Conservation (phyloP, 768 basidiomycete species). For the Pisolithus tinctorius region DNA sequence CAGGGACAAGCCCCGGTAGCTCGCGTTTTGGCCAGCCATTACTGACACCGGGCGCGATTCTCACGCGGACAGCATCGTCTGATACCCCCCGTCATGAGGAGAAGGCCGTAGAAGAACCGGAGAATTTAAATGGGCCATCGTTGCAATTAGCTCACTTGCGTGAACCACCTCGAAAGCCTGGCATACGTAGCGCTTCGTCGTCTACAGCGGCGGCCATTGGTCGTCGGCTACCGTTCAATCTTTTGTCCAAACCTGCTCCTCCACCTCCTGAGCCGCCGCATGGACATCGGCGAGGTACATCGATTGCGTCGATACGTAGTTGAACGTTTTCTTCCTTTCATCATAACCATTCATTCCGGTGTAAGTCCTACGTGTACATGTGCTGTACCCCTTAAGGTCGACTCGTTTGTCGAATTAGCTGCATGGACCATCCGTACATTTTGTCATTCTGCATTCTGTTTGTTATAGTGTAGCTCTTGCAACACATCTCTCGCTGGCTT, state of each 20-base stretch:
- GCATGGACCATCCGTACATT: conserved; percentile 14
- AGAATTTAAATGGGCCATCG: conserved; percentile 56
- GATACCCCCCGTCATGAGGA: conserved; percentile 38
- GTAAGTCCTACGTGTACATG: conserved; percentile 3
- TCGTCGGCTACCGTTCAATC: conserved; percentile 63
- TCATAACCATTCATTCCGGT: conserved; percentile 2
- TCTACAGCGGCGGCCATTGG: conserved; percentile 44
- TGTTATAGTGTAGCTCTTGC: conserved; percentile 12
- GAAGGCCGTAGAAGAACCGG: conserved; percentile 38
- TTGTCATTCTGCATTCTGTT: conserved; percentile 4
- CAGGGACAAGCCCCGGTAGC: conserved; percentile 60
- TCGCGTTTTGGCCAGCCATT: conserved; percentile 36
- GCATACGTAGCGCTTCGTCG: conserved; percentile 29
- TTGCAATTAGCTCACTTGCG: conserved; percentile 68
- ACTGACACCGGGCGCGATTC: conserved; percentile 35
- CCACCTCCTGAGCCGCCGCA: conserved; percentile 19
- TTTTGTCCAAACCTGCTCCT: conserved; percentile 51
- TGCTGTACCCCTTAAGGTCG: not conserved
- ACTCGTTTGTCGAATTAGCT: conserved; percentile 22
- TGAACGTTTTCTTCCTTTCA: conserved; percentile 3
- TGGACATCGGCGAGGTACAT: conserved; percentile 35
- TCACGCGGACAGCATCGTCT: conserved; percentile 51
- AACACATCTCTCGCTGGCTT: not conserved
- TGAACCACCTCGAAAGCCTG: conserved; percentile 52
- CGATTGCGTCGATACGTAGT: conserved; percentile 30